Conservation (phyloP, 179 eudicot species). For the Beta corolliflora region DNA sequence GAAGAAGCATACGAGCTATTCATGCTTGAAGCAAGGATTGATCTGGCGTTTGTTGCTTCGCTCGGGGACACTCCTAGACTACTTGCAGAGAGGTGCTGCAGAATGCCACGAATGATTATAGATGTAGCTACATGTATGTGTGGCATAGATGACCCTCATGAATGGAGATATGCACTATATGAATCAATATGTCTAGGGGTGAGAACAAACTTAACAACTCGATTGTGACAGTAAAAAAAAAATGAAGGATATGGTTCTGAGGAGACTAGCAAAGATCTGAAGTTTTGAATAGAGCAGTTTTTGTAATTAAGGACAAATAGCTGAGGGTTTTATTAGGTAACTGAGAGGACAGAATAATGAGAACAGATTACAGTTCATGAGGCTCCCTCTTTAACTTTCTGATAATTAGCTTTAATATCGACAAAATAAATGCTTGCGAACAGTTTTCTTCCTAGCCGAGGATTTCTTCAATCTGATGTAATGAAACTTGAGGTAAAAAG, state of each 20-base stretch:
- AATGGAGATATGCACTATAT: not conserved
- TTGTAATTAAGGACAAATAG: not conserved
- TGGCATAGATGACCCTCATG: not conserved
- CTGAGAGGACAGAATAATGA: not conserved
- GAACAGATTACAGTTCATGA: too few species aligned
- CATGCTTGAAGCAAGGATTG: not conserved
- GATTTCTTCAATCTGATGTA: too few species aligned
- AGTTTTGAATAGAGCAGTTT: too few species aligned
- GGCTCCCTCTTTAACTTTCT: too few species aligned
- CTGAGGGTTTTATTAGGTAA: not conserved
- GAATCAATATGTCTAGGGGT: not conserved
- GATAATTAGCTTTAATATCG: too few species aligned
- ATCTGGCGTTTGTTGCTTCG: not conserved
- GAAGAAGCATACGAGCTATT: slow-evolving; percentile 1
- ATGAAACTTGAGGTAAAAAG: too few species aligned
- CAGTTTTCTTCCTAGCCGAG: too few species aligned
- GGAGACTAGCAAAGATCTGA: too few species aligned
- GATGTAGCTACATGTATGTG: not conserved
- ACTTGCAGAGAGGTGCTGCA: not conserved
- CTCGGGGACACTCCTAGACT: not conserved
- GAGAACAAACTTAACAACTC: too few species aligned
- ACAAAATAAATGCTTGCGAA: too few species aligned
- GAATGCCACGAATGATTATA: not conserved
- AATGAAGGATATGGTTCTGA: too few species aligned
- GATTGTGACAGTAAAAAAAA: too few species aligned